These are phyloP conservation scores for Jaltomata sinuosa DNA, from an alignment of 257 asterid species.

Conservation along the genomic window DNA sequence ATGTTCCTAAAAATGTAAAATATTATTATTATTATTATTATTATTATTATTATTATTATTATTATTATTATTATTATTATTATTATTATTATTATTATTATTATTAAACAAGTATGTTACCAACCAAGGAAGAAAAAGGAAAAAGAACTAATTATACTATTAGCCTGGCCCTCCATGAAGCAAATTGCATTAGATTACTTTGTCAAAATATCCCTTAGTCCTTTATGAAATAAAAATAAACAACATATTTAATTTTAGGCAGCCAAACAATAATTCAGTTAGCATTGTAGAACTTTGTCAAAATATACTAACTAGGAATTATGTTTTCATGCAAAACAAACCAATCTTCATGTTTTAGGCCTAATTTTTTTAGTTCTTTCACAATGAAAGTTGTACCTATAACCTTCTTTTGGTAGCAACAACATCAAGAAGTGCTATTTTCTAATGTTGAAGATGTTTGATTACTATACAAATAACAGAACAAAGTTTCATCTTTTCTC, in stretches of 20 bases:
- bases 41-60: no score
- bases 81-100: no score
- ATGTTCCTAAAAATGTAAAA: background rate
- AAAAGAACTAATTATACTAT: no score
- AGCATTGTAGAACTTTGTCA: background rate
- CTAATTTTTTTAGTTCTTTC: background rate
- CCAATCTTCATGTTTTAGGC: background rate
- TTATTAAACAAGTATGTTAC: no score
- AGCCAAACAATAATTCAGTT: background rate
- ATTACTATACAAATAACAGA: no score
- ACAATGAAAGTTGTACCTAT: background rate
- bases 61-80: no score
- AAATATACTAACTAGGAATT: background rate
- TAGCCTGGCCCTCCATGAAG: background rate
- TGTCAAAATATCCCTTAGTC: background rate
- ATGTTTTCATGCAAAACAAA: background rate
- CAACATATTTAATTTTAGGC: background rate
- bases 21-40: no score
- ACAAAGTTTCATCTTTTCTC: constrained; percentile 24
- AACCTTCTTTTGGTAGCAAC: background rate
- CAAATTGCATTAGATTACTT: background rate
- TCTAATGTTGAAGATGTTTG: constrained; percentile 16
- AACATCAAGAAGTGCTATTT: background rate
- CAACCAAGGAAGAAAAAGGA: no score
- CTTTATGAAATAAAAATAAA: background rate